phyloP scores from a whole-genome alignment of 257 asterid species.

The Penstemon barbatus region DNA sequence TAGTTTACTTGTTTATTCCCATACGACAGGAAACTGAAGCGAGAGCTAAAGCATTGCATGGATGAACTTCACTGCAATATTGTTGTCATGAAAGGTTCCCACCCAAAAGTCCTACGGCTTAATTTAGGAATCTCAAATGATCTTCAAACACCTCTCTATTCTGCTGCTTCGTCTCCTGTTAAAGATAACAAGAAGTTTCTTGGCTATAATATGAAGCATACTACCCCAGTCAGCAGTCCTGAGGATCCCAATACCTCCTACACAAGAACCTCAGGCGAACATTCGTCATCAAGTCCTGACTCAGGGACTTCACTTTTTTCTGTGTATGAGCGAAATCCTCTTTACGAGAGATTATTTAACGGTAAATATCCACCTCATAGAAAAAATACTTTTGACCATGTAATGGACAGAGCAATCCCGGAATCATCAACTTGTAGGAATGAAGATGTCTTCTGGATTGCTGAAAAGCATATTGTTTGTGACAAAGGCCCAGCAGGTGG shows the following conservation, averaged over 20 bases:
- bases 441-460: constrained; percentile 40
- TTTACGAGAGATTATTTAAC: constrained; percentile 51
- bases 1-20: constrained; percentile 32
- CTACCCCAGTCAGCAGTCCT: constrained; percentile 69
- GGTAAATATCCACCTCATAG: constrained; percentile 32
- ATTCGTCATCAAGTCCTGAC: constrained; percentile 50
- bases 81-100: constrained; percentile 80
- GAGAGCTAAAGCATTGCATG: constrained; percentile 72
- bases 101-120: constrained; percentile 78
- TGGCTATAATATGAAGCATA: constrained; percentile 50
- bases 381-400: constrained; percentile 29
- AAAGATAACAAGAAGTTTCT: constrained; percentile 33
- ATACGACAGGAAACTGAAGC: constrained; percentile 69
- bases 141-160: constrained; percentile 51
- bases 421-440: constrained; percentile 38
- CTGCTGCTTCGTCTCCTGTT: constrained; percentile 63
- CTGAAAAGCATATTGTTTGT: constrained; percentile 43
- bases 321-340: constrained; percentile 73
- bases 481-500: constrained; percentile 29
- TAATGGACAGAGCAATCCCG: constrained; percentile 38
- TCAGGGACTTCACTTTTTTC: constrained; percentile 44
- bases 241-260: constrained; percentile 58
- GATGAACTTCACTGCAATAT: constrained; percentile 76
- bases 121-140: constrained; percentile 58
- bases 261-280: constrained; percentile 50